Evolutionary conservation across 208 protist genomes (phyloP).

Genomic region (Crithidia fasciculata): DNA sequence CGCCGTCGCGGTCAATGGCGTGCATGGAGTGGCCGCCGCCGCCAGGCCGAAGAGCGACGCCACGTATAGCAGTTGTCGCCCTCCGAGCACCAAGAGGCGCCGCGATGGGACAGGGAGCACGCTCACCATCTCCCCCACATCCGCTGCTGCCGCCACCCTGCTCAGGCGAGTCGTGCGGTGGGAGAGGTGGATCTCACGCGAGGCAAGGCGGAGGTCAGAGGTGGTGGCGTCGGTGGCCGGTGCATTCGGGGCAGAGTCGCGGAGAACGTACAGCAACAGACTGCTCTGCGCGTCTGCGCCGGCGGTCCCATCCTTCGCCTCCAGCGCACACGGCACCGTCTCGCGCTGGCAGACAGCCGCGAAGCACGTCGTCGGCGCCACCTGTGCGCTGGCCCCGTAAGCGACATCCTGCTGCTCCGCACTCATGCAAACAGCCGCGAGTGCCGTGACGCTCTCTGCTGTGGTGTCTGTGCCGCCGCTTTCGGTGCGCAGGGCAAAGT

Average conservation of each 20-base stretch:
- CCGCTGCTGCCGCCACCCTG: too few relatives aligned
- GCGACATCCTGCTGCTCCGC: not conserved
- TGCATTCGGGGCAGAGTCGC: not conserved
- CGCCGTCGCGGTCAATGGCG: not conserved
- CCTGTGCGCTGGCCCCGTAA: not conserved
- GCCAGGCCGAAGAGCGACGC: constrained; percentile 12
- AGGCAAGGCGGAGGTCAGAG: not conserved
- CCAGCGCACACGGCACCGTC: not conserved
- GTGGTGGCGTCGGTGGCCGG: not conserved
- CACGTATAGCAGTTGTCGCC: constrained; percentile 20
- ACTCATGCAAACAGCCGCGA: not conserved
- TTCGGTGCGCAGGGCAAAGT: not conserved
- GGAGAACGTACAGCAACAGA: constrained; percentile 13
- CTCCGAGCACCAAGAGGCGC: constrained; percentile 20
- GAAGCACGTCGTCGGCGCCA: constrained; percentile 5
- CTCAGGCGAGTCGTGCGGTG: not conserved
- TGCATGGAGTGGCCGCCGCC: constrained; percentile 18
- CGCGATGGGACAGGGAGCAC: constrained; percentile 23
- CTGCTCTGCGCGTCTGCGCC: not conserved
- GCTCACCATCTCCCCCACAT: constrained; percentile 4
- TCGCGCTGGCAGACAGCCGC: constrained; percentile 6
- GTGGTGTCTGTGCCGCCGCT: not conserved
- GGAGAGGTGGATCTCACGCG: constrained; percentile 1
- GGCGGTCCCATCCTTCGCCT: not conserved
- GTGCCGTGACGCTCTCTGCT: not conserved